A percentile compares a stretch with the other conserved stretches of the same genome.
Conservation (phyloP, 805 yeast species). For the Barnettozyma populi region DNA sequence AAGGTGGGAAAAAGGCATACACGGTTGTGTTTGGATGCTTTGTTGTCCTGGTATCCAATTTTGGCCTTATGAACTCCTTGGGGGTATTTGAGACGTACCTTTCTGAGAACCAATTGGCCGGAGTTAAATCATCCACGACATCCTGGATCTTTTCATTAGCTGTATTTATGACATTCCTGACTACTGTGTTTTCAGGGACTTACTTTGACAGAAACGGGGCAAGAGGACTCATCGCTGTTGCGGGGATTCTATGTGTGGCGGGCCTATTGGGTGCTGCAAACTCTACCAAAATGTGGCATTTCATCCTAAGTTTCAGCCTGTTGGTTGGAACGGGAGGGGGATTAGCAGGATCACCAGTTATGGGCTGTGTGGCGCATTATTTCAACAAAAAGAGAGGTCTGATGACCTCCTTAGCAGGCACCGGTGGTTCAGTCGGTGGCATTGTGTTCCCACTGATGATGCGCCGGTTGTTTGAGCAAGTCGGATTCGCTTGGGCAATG, state of each 20-base stretch:
- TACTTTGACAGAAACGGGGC: slow-evolving; percentile 52
- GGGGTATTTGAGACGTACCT: slow-evolving; percentile 63
- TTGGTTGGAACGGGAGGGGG: slow-evolving; percentile 54
- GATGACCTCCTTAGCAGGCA: slow-evolving; percentile 42
- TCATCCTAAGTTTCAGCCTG: slow-evolving; percentile 50
- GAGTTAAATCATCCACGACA: slow-evolving; percentile 40
- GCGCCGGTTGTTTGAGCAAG: slow-evolving; percentile 36
- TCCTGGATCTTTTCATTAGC: slow-evolving; percentile 64
- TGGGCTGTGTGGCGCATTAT: slow-evolving; percentile 62
- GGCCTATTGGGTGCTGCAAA: slow-evolving; percentile 52
- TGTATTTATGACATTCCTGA: slow-evolving; percentile 41
- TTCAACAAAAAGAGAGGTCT: slow-evolving; percentile 52
- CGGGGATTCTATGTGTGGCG: slow-evolving; percentile 36
- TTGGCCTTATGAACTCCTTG: slow-evolving; percentile 52
- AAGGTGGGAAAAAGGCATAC: slow-evolving; percentile 58
- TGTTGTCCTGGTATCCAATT: slow-evolving; percentile 46
- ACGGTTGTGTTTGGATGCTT: slow-evolving; percentile 52
- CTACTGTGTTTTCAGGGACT: slow-evolving; percentile 50
- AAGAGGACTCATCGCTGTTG: slow-evolving; percentile 34
- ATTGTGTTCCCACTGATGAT: slow-evolving; percentile 48
- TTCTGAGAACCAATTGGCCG: slow-evolving; percentile 46
- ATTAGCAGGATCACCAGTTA: slow-evolving; percentile 48
- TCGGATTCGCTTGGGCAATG: slow-evolving; percentile 55
- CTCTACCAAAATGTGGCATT: slow-evolving; percentile 49
- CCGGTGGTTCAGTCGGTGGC: slow-evolving; percentile 53